phyloP scores from a whole-genome alignment of 257 asterid species.

The Jasminum sambac region DNA sequence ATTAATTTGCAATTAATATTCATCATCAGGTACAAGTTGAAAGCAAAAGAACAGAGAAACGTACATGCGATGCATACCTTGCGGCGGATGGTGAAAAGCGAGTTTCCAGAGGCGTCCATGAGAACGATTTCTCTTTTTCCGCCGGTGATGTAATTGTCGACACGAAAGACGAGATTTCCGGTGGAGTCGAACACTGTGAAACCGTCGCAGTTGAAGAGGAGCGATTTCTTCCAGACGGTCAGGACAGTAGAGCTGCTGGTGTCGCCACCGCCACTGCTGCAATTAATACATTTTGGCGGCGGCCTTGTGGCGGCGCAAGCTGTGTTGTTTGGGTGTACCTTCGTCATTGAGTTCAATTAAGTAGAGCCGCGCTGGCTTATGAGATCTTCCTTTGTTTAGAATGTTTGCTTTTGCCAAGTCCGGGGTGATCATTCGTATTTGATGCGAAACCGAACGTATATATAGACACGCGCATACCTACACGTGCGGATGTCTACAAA shows the following conservation, averaged over 20 bases:
- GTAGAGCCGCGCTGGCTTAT: not conserved
- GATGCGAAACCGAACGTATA: not conserved
- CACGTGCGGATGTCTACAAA: too few species aligned
- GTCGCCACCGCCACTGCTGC: not conserved
- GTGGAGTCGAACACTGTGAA: slow-evolving; percentile 68
- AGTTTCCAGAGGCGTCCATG: slow-evolving; percentile 66
- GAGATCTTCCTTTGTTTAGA: not conserved
- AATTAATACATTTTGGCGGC: not conserved
- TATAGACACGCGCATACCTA: too few species aligned
- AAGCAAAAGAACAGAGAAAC: not conserved
- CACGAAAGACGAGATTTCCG: slow-evolving; percentile 68
- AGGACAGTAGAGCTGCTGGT: slow-evolving; percentile 42
- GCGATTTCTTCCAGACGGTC: slow-evolving; percentile 82
- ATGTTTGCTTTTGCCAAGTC: not conserved
- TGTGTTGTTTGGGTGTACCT: slow-evolving; percentile 56
- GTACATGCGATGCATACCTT: slow-evolving; percentile 59
- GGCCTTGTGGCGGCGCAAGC: slow-evolving; percentile 9
- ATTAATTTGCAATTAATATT: not conserved
- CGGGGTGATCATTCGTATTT: too few species aligned
- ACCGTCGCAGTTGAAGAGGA: slow-evolving; percentile 67
- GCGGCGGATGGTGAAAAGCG: slow-evolving; percentile 71
- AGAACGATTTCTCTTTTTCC: slow-evolving; percentile 47
- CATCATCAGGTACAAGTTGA: not conserved
- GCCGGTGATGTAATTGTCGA: slow-evolving; percentile 65
- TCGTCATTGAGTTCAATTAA: slow-evolving; percentile 34